These are phyloP conservation scores for Salix caprea DNA, from an alignment of 345 rosid species.

Conservation along the genomic window DNA sequence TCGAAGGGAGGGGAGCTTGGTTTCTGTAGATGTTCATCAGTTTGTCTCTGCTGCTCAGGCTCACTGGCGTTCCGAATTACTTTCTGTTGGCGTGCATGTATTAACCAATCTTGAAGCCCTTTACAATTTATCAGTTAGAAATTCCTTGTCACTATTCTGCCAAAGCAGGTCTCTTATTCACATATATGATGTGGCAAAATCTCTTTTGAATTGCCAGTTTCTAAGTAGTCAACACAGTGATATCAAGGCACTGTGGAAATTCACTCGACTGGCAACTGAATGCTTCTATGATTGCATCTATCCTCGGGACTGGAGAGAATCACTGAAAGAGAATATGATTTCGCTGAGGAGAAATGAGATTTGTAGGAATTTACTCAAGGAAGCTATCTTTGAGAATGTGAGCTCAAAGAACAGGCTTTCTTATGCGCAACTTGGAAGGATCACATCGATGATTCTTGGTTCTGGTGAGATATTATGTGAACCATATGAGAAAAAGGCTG, in stretches of 20 bases:
- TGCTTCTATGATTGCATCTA: conserved; percentile 21
- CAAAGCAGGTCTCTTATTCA: conserved; percentile 17
- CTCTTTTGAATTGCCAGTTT: conserved; percentile 21
- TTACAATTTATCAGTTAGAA: not conserved
- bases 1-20: conserved; percentile 11
- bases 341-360: conserved; percentile 29
- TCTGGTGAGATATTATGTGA: conserved; percentile 14
- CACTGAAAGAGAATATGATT: conserved; percentile 25
- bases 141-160: conserved; percentile 19
- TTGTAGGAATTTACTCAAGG: conserved; percentile 17
- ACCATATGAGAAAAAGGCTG: conserved; percentile 2
- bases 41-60: conserved; percentile 29
- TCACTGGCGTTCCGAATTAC: conserved; percentile 35
- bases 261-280: conserved; percentile 11
- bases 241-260: conserved; percentile 2
- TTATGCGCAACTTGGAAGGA: conserved; percentile 35
- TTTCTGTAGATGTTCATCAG: conserved; percentile 17
- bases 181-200: conserved; percentile 32
- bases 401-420: conserved; percentile 13
- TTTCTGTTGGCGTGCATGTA: conserved; percentile 35
- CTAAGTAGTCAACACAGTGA: not conserved
- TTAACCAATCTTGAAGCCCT: conserved; percentile 28
- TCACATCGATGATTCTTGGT: conserved; percentile 40
- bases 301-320: conserved; percentile 36
- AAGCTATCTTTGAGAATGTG: conserved; percentile 7